Evolutionary conservation across 306 rosid genomes (phyloP).

Genomic region (Pyrus bretschneideri): DNA sequence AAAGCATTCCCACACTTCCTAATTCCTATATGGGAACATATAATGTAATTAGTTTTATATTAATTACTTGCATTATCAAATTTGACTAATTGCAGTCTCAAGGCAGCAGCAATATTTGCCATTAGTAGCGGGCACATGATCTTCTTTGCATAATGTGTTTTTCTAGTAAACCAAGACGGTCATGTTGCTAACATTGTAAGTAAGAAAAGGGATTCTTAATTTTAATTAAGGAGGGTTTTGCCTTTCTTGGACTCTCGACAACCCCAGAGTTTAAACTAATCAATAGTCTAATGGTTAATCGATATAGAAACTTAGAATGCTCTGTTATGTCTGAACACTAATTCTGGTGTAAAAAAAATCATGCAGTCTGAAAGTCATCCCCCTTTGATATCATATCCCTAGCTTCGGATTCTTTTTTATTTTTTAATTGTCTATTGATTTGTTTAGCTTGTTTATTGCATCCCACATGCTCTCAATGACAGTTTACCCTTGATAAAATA

Average conservation of each 20-base stretch:
- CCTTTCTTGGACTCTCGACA: slow-evolving; percentile 22
- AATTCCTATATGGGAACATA: slow-evolving; percentile 8
- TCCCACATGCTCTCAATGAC: slow-evolving; percentile 43
- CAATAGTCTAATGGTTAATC: background rate
- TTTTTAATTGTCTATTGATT: background rate
- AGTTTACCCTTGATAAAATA: slow-evolving; percentile 15
- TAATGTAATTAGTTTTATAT: too few species aligned
- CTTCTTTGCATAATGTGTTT: slow-evolving; percentile 19
- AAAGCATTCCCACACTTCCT: slow-evolving; percentile 21
- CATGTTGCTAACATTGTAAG: slow-evolving; percentile 11
- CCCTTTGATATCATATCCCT: slow-evolving; percentile 28
- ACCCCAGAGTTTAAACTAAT: background rate
- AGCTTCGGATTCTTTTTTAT: background rate
- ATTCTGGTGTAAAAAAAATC: slow-evolving; percentile 8
- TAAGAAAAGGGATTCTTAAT: slow-evolving; percentile 1
- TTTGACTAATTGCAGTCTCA: slow-evolving; percentile 29
- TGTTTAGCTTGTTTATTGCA: slow-evolving; percentile 22
- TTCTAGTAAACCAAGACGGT: slow-evolving; percentile 7
- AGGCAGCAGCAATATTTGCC: slow-evolving; percentile 17
- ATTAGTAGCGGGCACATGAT: slow-evolving; percentile 13
- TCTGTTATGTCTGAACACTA: slow-evolving; percentile 8
- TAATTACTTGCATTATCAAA: background rate
- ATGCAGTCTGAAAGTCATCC: slow-evolving; percentile 46
- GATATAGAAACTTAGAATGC: slow-evolving; percentile 1
- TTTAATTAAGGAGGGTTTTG: slow-evolving; percentile 11